phyloP scores from a whole-genome alignment of 2,329 filamentous ascomycete species.

The Phaeosphaeria sp. region DNA sequence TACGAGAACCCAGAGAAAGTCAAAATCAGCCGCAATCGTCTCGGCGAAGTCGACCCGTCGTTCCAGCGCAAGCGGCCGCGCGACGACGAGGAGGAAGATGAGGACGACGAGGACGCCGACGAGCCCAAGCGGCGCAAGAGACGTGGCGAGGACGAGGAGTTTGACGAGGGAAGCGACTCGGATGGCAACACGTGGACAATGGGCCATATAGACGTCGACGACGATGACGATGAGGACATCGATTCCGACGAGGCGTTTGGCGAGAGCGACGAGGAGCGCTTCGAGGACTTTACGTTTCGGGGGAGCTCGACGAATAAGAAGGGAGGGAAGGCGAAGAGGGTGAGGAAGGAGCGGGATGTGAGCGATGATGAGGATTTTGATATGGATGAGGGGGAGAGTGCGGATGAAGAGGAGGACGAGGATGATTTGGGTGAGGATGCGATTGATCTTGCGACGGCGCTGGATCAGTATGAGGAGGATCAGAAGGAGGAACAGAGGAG shows the following conservation, averaged over 20 bases:
- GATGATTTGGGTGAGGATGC: constrained; percentile 70
- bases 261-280: constrained; percentile 84
- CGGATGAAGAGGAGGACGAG: constrained; percentile 59
- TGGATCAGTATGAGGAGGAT: constrained; percentile 57
- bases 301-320: constrained; percentile 62
- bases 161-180: constrained; percentile 79
- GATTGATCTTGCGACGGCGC: constrained; percentile 67
- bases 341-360: constrained; percentile 30
- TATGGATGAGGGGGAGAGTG: constrained; percentile 56
- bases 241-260: constrained; percentile 86
- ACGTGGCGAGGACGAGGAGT: constrained; percentile 58
- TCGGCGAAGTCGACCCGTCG: constrained; percentile 61
- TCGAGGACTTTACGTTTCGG: constrained; percentile 76
- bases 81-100: constrained; percentile 59
- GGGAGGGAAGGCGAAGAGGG: constrained; percentile 54
- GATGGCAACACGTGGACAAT: constrained; percentile 87
- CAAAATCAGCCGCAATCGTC: constrained; percentile 63
- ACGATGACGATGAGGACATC: constrained; percentile 72
- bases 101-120: constrained; percentile 41
- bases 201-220: constrained; percentile 66
- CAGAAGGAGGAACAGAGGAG: constrained; percentile 36
- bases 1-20: constrained; percentile 60
- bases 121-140: constrained; percentile 42
- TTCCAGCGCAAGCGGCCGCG: constrained; percentile 51
- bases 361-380: constrained; percentile 51